Conservation (phyloP, 352 stramenopile genomes). For the Phytophthora litchii region DNA sequence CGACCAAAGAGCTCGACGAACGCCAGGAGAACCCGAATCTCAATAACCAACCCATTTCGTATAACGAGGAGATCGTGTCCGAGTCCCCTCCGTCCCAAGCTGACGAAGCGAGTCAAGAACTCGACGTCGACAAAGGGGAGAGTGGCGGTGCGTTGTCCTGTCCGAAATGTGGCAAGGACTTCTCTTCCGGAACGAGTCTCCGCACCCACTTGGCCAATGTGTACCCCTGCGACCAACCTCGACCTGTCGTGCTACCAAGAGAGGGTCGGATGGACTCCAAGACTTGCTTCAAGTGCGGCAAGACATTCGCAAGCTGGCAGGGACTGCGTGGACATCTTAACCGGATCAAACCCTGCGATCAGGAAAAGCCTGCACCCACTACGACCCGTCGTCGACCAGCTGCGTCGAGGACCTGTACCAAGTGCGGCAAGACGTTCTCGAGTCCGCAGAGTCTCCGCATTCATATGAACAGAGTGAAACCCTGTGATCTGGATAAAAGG, state of each 20-base stretch:
- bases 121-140: slow-evolving; percentile 1
- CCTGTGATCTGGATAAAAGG: slow-evolving; percentile 24
- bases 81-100: slow-evolving; percentile 23
- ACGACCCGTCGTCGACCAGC: slow-evolving; percentile 12
- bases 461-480: slow-evolving; percentile 37
- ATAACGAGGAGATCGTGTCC: slow-evolving; percentile 15
- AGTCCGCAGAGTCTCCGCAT: slow-evolving; percentile 38
- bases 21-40: slow-evolving; percentile 17
- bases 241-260: background rate
- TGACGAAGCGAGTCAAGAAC: slow-evolving; percentile 6
- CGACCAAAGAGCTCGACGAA: slow-evolving; percentile 2
- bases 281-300: slow-evolving; percentile 37
- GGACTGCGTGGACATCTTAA: slow-evolving; percentile 34
- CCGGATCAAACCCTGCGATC: slow-evolving; percentile 33
- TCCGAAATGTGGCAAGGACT: slow-evolving; percentile 20
- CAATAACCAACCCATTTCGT: slow-evolving; percentile 1
- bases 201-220: slow-evolving; percentile 19
- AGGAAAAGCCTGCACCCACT: slow-evolving; percentile 19
- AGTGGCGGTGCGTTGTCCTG: background rate
- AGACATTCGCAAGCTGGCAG: slow-evolving; percentile 37
- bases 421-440: slow-evolving; percentile 36
- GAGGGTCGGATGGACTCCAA: slow-evolving; percentile 25
- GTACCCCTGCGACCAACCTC: slow-evolving; percentile 16
- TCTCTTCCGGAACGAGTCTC: slow-evolving; percentile 19
- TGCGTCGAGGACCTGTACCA: slow-evolving; percentile 29